Conservation (phyloP, 352 stramenopile genomes). For the Globisporangium acanthophoron region DNA sequence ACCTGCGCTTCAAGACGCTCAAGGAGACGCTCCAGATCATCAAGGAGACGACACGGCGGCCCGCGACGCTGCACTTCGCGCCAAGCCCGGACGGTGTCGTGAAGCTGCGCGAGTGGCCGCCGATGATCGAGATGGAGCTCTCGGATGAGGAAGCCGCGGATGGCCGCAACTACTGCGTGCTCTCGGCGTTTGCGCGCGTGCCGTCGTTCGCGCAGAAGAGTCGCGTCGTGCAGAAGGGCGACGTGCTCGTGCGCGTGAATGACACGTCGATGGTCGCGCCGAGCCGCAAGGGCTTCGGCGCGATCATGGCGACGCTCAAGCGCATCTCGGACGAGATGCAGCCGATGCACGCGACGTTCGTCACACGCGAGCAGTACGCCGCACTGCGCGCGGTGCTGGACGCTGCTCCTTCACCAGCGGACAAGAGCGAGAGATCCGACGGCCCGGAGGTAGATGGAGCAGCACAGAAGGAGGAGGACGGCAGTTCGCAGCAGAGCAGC, state of each 20-base stretch:
- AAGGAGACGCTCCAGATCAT: slow-evolving; percentile 53
- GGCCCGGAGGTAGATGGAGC: background rate
- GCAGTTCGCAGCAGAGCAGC: slow-evolving; percentile 3
- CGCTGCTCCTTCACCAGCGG: slow-evolving; percentile 3
- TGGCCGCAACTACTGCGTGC: slow-evolving; percentile 54
- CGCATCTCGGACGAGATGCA: slow-evolving; percentile 41
- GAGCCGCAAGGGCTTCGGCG: slow-evolving; percentile 35
- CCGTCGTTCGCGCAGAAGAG: slow-evolving; percentile 73
- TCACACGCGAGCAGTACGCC: slow-evolving; percentile 50
- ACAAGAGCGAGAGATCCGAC: slow-evolving; percentile 5
- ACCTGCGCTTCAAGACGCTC: slow-evolving; percentile 63
- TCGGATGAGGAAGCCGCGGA: slow-evolving; percentile 51
- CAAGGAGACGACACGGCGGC: slow-evolving; percentile 48
- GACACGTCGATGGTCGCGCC: slow-evolving; percentile 42
- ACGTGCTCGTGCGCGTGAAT: slow-evolving; percentile 67
- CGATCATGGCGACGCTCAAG: slow-evolving; percentile 58
- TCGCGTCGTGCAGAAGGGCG: slow-evolving; percentile 49
- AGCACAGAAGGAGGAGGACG: slow-evolving; percentile 5
- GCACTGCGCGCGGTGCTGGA: slow-evolving; percentile 20
- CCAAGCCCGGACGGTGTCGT: slow-evolving; percentile 73
- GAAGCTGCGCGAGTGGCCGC: slow-evolving; percentile 74
- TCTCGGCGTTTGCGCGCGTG: slow-evolving; percentile 62
- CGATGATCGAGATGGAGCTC: slow-evolving; percentile 72
- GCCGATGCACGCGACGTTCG: slow-evolving; percentile 51
- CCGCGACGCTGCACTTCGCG: slow-evolving; percentile 69